phyloP scores from a whole-genome alignment of 2,329 filamentous ascomycete species.

The Colletotrichum sp. region DNA sequence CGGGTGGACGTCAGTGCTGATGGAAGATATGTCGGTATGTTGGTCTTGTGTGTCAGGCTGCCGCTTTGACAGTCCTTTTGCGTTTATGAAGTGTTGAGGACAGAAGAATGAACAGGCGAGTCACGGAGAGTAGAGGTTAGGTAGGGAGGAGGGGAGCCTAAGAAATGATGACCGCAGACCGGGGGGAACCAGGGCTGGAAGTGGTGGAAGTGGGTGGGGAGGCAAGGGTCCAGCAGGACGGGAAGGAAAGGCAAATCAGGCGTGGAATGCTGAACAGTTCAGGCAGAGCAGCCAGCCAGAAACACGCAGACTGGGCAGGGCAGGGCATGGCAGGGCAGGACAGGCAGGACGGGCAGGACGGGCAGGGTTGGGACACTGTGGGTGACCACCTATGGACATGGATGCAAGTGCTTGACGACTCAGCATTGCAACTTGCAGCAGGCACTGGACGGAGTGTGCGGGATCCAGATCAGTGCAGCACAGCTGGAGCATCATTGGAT shows the following conservation, averaged over 20 bases:
- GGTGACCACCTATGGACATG: background rate
- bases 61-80: background rate
- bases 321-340: background rate
- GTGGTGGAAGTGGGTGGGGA: background rate
- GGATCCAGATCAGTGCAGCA: background rate
- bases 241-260: constrained; percentile 7
- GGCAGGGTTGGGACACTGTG: background rate
- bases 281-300: constrained; percentile 6
- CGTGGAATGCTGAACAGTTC: background rate
- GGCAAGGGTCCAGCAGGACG: constrained; percentile 16
- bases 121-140: background rate
- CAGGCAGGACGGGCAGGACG: background rate
- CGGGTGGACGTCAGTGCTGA: background rate
- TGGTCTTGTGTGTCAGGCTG: background rate
- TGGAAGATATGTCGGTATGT: background rate
- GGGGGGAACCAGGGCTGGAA: constrained; percentile 10
- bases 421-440: background rate
- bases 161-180: constrained; percentile 8
- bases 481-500: background rate
- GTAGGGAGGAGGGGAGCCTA: background rate
- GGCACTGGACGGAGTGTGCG: background rate
- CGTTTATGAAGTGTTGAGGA: background rate
- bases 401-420: constrained; percentile 1
- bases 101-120: background rate
- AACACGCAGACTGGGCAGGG: background rate